Percentiles rank a stretch among this genome's conserved stretches.
phyloP scores from a whole-genome alignment of 345 rosid species.

The Eucalyptus rudis region DNA sequence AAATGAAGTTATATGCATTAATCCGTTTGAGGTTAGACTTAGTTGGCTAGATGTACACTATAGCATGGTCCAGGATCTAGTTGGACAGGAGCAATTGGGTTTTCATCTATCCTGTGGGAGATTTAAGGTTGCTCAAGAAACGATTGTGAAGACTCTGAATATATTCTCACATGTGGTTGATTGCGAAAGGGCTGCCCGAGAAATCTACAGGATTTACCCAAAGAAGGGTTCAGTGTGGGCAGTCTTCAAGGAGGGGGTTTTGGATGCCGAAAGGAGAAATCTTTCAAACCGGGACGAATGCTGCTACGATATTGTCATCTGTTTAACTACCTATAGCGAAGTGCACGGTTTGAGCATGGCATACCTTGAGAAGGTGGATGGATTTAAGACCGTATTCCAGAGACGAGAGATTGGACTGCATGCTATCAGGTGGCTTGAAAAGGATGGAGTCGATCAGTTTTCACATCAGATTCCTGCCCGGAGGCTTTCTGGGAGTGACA shows the following conservation, averaged over 20 bases:
- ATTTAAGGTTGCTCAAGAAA: slow-evolving; percentile 38
- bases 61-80: slow-evolving; percentile 34
- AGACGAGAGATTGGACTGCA: slow-evolving; percentile 55
- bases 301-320: slow-evolving; percentile 38
- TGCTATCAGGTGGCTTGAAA: slow-evolving; percentile 52
- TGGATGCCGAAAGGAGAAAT: not conserved
- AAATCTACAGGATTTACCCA: slow-evolving; percentile 69
- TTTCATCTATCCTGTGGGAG: slow-evolving; percentile 51
- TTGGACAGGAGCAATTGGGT: slow-evolving; percentile 13
- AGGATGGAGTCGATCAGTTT: slow-evolving; percentile 35
- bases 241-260: slow-evolving; percentile 23
- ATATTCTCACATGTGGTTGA: slow-evolving; percentile 61
- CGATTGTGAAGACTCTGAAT: slow-evolving; percentile 24
- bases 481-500: slow-evolving; percentile 38
- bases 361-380: slow-evolving; percentile 69
- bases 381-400: slow-evolving; percentile 47
- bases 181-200: slow-evolving; percentile 74
- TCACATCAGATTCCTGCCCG: slow-evolving; percentile 90
- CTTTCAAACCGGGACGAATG: not conserved
- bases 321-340: slow-evolving; percentile 56
- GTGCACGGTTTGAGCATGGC: slow-evolving; percentile 70
- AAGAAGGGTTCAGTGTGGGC: slow-evolving; percentile 90
- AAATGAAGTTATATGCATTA: slow-evolving; percentile 51
- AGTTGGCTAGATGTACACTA: slow-evolving; percentile 55
- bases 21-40: slow-evolving; percentile 63